Percentiles rank a stretch among this genome's conserved stretches.
phyloP scores from a whole-genome alignment of 2,329 filamentous ascomycete species.

The Drechslera avenae region DNA sequence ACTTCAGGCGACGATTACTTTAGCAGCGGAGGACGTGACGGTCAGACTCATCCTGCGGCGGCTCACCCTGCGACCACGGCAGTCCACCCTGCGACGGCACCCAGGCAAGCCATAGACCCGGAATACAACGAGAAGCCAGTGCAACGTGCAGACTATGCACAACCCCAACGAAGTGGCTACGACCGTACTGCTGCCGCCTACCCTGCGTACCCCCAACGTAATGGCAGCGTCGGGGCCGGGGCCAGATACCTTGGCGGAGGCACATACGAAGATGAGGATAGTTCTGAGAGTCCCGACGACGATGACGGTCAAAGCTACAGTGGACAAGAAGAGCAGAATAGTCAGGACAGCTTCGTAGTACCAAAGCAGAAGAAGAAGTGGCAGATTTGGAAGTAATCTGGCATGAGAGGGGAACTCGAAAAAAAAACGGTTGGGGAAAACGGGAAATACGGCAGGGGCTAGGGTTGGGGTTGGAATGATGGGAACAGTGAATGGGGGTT shows the following conservation, averaged over 20 bases:
- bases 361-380: conserved; percentile 49
- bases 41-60: conserved; percentile 13
- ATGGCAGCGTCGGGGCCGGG: conserved; percentile 36
- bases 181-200: conserved; percentile 27
- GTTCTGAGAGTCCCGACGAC: conserved; percentile 32
- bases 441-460: background rate
- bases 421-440: background rate
- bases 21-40: conserved; percentile 28
- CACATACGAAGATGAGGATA: conserved; percentile 39
- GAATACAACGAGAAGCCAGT: conserved; percentile 19
- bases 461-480: no score
- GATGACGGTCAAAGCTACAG: conserved; percentile 27
- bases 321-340: conserved; percentile 37
- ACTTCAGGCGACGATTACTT: conserved; percentile 38
- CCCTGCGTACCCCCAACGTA: conserved; percentile 26
- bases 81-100: conserved; percentile 10
- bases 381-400: conserved; percentile 43
- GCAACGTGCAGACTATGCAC: conserved; percentile 25
- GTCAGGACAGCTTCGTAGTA: conserved; percentile 40
- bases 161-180: conserved; percentile 26
- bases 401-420: background rate
- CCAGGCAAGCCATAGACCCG: conserved; percentile 9
- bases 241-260: conserved; percentile 38
- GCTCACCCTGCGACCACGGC: conserved; percentile 9
- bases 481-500: no score